Evolutionary conservation across 2,329 filamentous ascomycete species (phyloP).

Genomic region (Colletotrichum sp.): DNA sequence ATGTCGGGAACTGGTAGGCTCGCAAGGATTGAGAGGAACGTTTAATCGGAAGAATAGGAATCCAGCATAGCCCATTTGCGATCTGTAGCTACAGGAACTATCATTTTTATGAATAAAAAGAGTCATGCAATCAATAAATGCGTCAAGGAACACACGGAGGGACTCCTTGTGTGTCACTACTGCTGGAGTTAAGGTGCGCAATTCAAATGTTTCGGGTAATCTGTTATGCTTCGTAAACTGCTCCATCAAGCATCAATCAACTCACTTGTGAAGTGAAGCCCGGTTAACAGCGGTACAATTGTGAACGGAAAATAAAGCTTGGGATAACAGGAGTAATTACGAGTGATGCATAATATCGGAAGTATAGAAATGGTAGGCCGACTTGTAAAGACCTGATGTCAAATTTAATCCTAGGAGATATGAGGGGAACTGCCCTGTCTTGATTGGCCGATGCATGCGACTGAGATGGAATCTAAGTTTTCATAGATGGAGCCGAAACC

Average conservation of each 20-base stretch:
- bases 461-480: not conserved
- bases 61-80: not conserved
- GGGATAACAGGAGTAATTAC: not conserved
- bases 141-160: not conserved
- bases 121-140: not conserved
- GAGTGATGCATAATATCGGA: not conserved
- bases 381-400: not conserved
- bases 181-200: rapidly evolving
- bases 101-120: not conserved
- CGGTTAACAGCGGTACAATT: rapidly evolving
- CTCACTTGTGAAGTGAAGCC: not conserved
- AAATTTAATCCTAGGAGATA: not conserved
- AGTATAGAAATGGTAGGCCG: not conserved
- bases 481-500: not conserved
- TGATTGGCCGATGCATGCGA: not conserved
- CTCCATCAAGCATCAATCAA: not conserved
- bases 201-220: not conserved
- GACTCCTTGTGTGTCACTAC: not conserved
- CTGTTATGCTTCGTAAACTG: not conserved
- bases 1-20: not conserved
- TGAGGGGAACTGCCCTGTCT: not conserved
- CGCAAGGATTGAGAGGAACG: not conserved
- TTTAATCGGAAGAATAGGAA: not conserved
- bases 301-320: not conserved
- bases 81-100: not conserved